Base-by-base conservation (phyloP, 352 stramenopile species). In the Lagenidium giganteum region DNA sequence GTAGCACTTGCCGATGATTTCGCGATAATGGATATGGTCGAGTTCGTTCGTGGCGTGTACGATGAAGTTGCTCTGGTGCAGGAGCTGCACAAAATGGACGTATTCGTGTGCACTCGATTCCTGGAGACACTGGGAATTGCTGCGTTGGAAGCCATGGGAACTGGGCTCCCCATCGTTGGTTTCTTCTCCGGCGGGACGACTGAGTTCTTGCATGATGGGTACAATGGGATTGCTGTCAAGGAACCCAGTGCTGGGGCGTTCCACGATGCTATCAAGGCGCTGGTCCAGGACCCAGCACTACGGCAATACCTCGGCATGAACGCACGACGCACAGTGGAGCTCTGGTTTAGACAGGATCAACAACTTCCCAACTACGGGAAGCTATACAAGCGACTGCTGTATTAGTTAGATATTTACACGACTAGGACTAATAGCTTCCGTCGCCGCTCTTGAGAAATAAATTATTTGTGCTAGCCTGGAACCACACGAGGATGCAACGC, bases 61-160 rank as follows among this genome's bases (percentile, higher is more conserved):
- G 39, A 70, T 16, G 64, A 80, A 21, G 5, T 20, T 16, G 37
- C 36, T 11, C 44, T 85, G 20, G 52, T 61, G 4, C 21, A 31
- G 13, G 20, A 67, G n/a, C 18, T 79, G 3, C 69, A 48, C 9
- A 18, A 54, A 28, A 55, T 78, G 56, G 57, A 80, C 37, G 69
- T 61, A 20, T 71, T 69, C 17, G 47, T 74, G 6, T 71, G 61
- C 9, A 43, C 64, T 30, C 51, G 66, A n/a, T 66, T 80, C 21
- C 47, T 42, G 5, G 72, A 83, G 42, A 85, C 69, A 2, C 52
- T 85, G 2, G 66, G 72, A 4, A 61, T 85, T 20, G 67, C 72
- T 11, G 48, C 64, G 8, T 47, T 85, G 0, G 72, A 85, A 47
- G 72, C 72, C 12, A 82, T 85, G 72, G 79, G 69, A 31, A 59